phyloP scores from a whole-genome alignment of 768 basidiomycete genomes.

The Lyophyllum atratum region DNA sequence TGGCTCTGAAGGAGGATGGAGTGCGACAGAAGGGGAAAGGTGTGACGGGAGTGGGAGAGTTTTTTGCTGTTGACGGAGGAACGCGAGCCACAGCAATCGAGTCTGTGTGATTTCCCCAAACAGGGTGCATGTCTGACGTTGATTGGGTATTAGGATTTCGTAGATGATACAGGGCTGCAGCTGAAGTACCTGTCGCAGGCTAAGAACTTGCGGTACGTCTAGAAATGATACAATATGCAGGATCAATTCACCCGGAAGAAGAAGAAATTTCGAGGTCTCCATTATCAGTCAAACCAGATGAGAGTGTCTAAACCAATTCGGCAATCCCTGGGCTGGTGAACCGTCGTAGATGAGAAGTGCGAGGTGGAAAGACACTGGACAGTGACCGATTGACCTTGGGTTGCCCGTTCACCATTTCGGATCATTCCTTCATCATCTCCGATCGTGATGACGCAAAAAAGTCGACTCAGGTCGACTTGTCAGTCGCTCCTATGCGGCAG shows the following conservation, averaged over 20 bases:
- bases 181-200: slow-evolving; percentile 5
- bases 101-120: background rate
- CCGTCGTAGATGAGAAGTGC: too few relatives aligned
- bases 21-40: background rate
- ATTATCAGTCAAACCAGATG: background rate
- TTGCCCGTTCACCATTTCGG: too few relatives aligned
- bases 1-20: background rate
- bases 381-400: too few relatives aligned
- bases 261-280: background rate
- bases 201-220: slow-evolving; percentile 1
- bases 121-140: background rate
- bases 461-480: too few relatives aligned
- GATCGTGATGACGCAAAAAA: too few relatives aligned
- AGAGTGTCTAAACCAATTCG: background rate
- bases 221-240: slow-evolving; percentile 1
- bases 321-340: too few relatives aligned
- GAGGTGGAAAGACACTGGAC: too few relatives aligned
- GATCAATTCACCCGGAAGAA: slow-evolving; percentile 1
- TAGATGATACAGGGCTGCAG: background rate
- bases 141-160: background rate
- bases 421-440: too few relatives aligned
- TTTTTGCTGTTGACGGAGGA: background rate
- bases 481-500: too few relatives aligned
- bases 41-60: background rate
- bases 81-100: background rate